A percentile compares a stretch with the other conserved stretches of the same genome.
Conservation (phyloP, 306 rosid species). For the Oxytropis ochrocephala region DNA sequence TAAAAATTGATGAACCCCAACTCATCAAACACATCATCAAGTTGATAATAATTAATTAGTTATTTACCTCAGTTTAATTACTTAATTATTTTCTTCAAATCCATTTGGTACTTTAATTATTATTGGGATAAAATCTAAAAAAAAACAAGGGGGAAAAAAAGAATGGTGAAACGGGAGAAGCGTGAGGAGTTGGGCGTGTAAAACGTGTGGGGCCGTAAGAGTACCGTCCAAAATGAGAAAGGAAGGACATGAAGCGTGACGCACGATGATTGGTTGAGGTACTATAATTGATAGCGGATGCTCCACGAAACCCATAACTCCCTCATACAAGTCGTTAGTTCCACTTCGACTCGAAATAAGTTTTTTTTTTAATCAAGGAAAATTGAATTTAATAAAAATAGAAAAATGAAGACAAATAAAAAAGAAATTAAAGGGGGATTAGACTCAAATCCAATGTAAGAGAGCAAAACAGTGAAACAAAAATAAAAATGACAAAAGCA, state of each 20-base stretch:
- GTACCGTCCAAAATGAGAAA: not conserved
- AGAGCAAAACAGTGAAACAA: too few relatives aligned
- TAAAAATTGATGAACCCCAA: not conserved
- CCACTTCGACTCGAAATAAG: too few relatives aligned
- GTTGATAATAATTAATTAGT: not conserved
- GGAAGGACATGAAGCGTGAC: not conserved
- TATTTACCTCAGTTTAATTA: not conserved
- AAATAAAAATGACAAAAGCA: too few relatives aligned
- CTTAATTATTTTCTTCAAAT: not conserved
- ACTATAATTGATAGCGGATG: not conserved
- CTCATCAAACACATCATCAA: not conserved
- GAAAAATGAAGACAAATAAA: too few relatives aligned
- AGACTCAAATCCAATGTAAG: too few relatives aligned
- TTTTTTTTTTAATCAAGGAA: too few relatives aligned
- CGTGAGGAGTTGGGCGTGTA: not conserved
- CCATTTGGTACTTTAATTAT: not conserved
- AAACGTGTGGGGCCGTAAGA: conserved; percentile 7
- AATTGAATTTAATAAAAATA: too few relatives aligned
- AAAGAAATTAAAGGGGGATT: too few relatives aligned
- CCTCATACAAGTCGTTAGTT: too few relatives aligned
- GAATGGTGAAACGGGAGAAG: not conserved
- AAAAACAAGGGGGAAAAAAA: not conserved
- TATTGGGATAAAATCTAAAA: not conserved
- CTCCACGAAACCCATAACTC: conserved; percentile 4
- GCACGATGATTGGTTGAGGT: not conserved